Evolutionary conservation across 1,284 basidiomycete species (phyloP), one percentile per base, ranked within the genome.

Genomic region (Puccinia novopanici): DNA sequence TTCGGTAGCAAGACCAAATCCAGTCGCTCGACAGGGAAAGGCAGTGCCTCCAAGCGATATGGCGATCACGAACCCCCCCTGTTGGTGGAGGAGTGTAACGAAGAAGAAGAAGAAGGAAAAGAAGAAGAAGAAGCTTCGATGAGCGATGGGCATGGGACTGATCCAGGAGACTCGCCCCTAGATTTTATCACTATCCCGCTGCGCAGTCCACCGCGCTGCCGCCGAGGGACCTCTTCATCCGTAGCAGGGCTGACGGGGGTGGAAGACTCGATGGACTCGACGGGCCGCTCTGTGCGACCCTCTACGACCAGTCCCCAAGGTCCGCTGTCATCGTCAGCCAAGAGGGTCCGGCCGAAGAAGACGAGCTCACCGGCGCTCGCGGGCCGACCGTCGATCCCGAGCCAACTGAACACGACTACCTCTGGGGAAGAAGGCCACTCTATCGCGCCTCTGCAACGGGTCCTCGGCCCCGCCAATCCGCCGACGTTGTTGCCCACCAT

Each of bases 111-210:
- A n/a, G n/a, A n/a, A n/a, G 34, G 50, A 40, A 40, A 74, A 40
- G 72, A 61, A 42, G 72, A 71, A 6, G 57, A 61, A 24, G 67
- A 72, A 72, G 70, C 17, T 34, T 55, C 70, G 45, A 30, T 6
- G 13, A 61, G 40, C 42, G 72, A 74, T 22, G 40, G 17, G 22
- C 54, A 74, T 19, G 54, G 13, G 19, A 57, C 71, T 19, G 54
- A 74, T 42, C 34, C 37, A 30, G 71, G 50, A 2, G 54, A 74
- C 34, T 74, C 71, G 40, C 71, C 71, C 34, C 37, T 74, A 42
- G 54, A 74, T 24, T 57, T 74, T 22, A 55, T 57, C 42, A 59
- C 50, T 6, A 55, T 74, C 30, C 71, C 71, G 15, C 37, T 74
- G 8, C 30, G 52, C 52, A 74, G 71, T 59, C 71, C 71, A n/a